Base-by-base conservation (phyloP, 2,329 filamentous ascomycete genomes). In the Passalora sequoiae region DNA sequence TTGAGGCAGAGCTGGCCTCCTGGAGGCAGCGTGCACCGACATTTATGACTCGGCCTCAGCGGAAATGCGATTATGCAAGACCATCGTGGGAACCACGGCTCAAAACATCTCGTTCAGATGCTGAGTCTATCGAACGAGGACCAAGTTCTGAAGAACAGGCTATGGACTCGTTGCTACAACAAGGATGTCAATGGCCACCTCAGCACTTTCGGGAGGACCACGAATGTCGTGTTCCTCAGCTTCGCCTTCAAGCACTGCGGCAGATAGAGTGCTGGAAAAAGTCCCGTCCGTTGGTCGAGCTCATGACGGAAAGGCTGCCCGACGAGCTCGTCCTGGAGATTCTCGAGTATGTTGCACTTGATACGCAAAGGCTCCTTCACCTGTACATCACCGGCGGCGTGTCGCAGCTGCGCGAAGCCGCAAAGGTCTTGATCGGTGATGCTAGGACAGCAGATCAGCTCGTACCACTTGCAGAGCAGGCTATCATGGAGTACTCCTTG, bases 251-350 rank as follows among this genome's bases (percentile, higher is more conserved):
- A 15, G 46, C 43, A 27, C 22, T 46, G n/a, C 32, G 47, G 20
- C 36, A 47, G 9, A 43, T 50, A 7, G 16, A 21, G 6, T 35
- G 44, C 12, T 47, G 44, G 47, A 33, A 47, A n/a, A 38, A 29
- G 21, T 20, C 43, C 29, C 40, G 47, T 15, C 35, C 36, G 5
- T 7, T 47, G 3, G 35, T 50, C 7, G 6, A 42, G 15, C 31
- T 28, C 28, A 44, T 50, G 22, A 44, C 44, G 4, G 38, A 33
- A 4, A 44, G 37, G 22, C 22, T 50, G 13, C 44, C 44, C 10
- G 46, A 47, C 13, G 47, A 50, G 31, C 41, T 50, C 10, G 38
- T 40, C n/a, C 33, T 50, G 13, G 28, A 41, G 20, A 44, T 50
- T 5, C 25, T 50, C 28, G 44, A 45, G 28, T 39, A 47, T 27